Conservation (phyloP, 2,329 filamentous ascomycete species). For the Cladosporium oxysporum region DNA sequence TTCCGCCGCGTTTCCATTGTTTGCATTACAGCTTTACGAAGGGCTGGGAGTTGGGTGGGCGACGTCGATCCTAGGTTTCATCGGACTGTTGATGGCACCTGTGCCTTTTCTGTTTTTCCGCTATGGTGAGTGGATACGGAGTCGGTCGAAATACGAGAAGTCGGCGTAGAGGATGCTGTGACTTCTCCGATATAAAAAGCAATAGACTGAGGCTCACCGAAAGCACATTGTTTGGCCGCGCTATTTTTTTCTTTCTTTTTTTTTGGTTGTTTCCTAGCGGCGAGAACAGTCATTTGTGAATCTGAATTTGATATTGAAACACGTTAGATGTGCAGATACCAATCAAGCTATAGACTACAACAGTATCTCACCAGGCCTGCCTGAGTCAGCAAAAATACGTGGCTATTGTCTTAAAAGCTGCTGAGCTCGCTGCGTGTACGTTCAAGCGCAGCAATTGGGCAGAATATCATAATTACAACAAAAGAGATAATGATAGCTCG, state of each 20-base stretch:
- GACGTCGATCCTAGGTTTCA: slow-evolving; percentile 42
- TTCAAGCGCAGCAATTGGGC: not conserved
- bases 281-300: not conserved
- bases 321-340: not conserved
- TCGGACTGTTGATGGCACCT: slow-evolving; percentile 35
- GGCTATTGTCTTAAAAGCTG: not conserved
- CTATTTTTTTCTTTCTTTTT: not conserved
- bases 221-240: not conserved
- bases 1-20: slow-evolving; percentile 42
- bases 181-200: not conserved
- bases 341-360: not conserved
- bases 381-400: not conserved
- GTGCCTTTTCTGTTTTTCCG: slow-evolving; percentile 35
- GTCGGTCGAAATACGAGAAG: slow-evolving; percentile 30
- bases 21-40: slow-evolving; percentile 44
- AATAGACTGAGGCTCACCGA: not conserved
- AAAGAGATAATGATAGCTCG: not conserved
- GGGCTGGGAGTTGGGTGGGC: slow-evolving; percentile 45
- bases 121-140: slow-evolving; percentile 28
- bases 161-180: slow-evolving; percentile 3
- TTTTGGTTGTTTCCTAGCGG: not conserved
- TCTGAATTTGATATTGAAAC: not conserved
- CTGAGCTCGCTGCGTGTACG: not conserved
- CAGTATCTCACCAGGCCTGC: not conserved
- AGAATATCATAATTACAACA: not conserved